These are phyloP conservation scores for Hygrophila difformis DNA, from an alignment of 257 asterid species.

Conservation along the genomic window DNA sequence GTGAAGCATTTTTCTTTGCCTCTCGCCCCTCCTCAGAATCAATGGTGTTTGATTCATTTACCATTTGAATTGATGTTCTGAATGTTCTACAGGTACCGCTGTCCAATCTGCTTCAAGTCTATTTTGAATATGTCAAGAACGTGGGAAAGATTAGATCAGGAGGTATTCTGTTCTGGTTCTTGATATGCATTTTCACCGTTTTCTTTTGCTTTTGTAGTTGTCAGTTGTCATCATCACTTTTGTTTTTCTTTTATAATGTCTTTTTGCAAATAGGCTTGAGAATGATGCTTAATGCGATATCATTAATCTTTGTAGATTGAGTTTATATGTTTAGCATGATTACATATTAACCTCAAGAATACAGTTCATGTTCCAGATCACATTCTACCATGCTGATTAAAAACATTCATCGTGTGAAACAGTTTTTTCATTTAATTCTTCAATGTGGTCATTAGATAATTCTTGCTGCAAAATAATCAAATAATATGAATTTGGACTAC, in stretches of 20 bases:
- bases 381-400: not conserved
- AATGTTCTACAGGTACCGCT: constrained; percentile 55
- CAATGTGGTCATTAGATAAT: too few relatives aligned
- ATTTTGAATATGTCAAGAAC: constrained; percentile 42
- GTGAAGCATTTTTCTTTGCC: constrained; percentile 7
- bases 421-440: too few relatives aligned
- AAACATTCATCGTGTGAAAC: too few relatives aligned
- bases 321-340: too few relatives aligned
- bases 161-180: constrained; percentile 33
- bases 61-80: constrained; percentile 1
- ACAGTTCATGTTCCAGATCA: not conserved
- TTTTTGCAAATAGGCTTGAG: too few relatives aligned
- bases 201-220: too few relatives aligned
- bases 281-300: too few relatives aligned
- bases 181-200: not conserved
- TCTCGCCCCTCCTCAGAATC: not conserved
- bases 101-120: constrained; percentile 89
- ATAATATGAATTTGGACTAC: too few relatives aligned
- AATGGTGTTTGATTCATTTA: not conserved
- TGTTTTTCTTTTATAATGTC: not conserved
- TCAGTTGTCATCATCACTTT: not conserved
- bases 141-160: constrained; percentile 72
- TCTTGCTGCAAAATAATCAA: too few relatives aligned
- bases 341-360: not conserved
- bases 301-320: too few relatives aligned